Evolutionary conservation across 805 yeast species (phyloP).

Genomic region (Wickerhamomyces queroliae): DNA sequence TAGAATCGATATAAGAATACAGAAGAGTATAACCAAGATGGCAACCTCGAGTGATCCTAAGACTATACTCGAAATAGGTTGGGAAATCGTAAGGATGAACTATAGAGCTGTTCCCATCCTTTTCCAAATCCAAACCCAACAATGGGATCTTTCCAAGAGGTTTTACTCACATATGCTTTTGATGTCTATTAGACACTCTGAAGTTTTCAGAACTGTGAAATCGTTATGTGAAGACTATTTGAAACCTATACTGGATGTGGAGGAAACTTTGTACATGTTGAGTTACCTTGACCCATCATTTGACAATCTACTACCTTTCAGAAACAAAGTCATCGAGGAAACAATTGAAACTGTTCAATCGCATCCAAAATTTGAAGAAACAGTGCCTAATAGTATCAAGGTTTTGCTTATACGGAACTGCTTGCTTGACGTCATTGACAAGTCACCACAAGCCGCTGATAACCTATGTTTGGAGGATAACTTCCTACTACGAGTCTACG

Average conservation of each 20-base stretch:
- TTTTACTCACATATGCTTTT: background rate
- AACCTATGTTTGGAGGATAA: background rate
- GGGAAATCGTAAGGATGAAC: background rate
- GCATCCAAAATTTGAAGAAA: background rate
- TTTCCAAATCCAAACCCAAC: background rate
- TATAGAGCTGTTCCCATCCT: background rate
- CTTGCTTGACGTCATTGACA: background rate
- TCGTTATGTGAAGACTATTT: background rate
- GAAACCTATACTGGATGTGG: background rate
- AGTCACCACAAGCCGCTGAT: background rate
- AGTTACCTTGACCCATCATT: constrained; percentile 1
- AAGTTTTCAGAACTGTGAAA: background rate
- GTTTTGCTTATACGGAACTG: background rate
- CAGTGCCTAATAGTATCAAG: background rate
- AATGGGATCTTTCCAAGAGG: background rate
- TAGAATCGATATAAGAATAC: background rate
- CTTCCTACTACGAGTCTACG: background rate
- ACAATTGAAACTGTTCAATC: background rate
- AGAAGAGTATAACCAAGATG: background rate
- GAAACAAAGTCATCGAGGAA: background rate
- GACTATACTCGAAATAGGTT: background rate
- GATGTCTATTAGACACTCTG: background rate
- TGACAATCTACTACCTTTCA: constrained; percentile 1
- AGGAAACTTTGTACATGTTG: background rate
- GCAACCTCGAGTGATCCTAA: background rate